Evolutionary conservation across 1,139 yeast species (phyloP), one percentile per base, ranked within the genome.

Genomic region (Lodderomyces pseudojiufengensis): DNA sequence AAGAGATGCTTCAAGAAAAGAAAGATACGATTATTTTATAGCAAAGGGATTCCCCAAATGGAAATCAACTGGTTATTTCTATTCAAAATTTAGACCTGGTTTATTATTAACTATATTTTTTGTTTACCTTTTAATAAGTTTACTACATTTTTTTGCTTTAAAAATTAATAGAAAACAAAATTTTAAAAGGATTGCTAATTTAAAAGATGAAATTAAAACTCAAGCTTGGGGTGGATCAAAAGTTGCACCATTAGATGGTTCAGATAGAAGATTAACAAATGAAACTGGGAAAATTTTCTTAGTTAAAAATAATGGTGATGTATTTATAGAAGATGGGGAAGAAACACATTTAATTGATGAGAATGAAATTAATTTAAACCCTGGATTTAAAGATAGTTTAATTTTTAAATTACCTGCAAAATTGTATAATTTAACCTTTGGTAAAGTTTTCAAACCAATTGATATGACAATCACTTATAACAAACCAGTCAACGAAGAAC

Each of bases 1-100:
- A 41, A 67, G 88, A 43, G 73, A 69, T 40, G 73, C 76, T 33
- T 69, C 76, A 8, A 71, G 75, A 40, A 77, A 83, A 42, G 82
- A 80, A 45, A 70, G 92, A 12, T 92, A 92, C 56, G 97, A 92
- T 57, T 90, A 80, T 58, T 92, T 86, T 60, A 65, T 84, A 39
- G 68, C 74, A 27, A 76, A 80, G 47, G 99, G 98, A 3, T 92
- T 92, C 60, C 99, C 98, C 4, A 71, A 72, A 41, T 86, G 85
- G 77, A 78, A 74, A 40, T 76, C 74, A 0, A 62, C 74, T 2
- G 75, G 70, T 0, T 78, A 74, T 53, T 65, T 62, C 37, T 76
- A 74, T 44, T 59, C 74, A 30, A 67, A 72, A 50, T 81, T 76
- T 56, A 70, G 76, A 37, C 87, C 86, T 7, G 84, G 82, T 29